These are phyloP conservation scores for Hypocrella siamensis DNA, from an alignment of 2,329 filamentous ascomycete species.

Conservation along the genomic window DNA sequence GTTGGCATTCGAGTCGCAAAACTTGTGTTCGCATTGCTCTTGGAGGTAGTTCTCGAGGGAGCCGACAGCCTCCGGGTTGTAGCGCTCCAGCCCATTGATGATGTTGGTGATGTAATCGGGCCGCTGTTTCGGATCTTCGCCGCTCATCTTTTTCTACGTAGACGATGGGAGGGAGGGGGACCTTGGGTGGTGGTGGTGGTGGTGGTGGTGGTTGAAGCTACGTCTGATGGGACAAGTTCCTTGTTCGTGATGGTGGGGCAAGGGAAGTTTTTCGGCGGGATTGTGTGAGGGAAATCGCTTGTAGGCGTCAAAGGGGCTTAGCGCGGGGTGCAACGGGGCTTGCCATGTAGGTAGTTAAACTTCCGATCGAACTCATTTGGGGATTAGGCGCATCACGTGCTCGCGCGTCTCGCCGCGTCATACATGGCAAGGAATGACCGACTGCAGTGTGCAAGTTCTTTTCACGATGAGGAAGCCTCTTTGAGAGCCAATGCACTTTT, in stretches of 20 bases:
- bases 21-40: constrained; percentile 89
- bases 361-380: neutral
- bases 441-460: neutral
- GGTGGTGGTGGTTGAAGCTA: constrained; percentile 1
- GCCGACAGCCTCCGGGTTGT: constrained; percentile 92
- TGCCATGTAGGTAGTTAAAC: constrained; percentile 8
- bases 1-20: constrained; percentile 93
- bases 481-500: no score
- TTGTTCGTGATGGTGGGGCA: constrained; percentile 26
- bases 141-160: constrained; percentile 36
- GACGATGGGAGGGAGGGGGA: constrained; percentile 1
- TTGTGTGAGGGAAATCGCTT: constrained; percentile 23
- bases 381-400: constrained; percentile 14
- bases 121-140: constrained; percentile 80
- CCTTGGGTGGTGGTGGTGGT: constrained; percentile 8
- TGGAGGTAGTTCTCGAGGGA: constrained; percentile 89
- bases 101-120: constrained; percentile 86
- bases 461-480: no score
- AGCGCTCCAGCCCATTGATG: constrained; percentile 92
- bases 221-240: constrained; percentile 14
- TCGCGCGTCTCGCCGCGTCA: constrained; percentile 16
- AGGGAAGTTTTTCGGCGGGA: constrained; percentile 24
- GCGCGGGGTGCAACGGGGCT: constrained; percentile 12
- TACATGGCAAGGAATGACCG: constrained; percentile 7
- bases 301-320: constrained; percentile 21